A percentile compares a stretch with the other conserved stretches of the same genome.
phyloP scores from a whole-genome alignment of 768 basidiomycete species.

The Pleurotus djamor region DNA sequence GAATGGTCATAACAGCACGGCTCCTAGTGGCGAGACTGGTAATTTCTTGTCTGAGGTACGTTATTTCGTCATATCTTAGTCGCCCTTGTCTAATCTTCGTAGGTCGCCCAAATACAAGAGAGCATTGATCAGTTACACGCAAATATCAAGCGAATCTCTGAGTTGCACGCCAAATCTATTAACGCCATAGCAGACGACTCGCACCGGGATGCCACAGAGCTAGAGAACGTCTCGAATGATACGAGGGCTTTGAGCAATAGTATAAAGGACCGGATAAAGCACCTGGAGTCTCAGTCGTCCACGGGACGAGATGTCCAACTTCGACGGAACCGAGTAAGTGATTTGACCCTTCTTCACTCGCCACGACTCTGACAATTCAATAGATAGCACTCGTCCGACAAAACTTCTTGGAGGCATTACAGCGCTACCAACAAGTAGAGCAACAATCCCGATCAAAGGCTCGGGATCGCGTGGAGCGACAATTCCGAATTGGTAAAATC shows the following conservation, averaged over 20 bases:
- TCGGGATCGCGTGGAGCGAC: slow-evolving; percentile 67
- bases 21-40: not conserved
- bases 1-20: not conserved
- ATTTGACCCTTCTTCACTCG: not conserved
- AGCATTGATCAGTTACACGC: slow-evolving; percentile 33
- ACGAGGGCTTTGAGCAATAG: slow-evolving; percentile 57
- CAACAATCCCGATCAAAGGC: slow-evolving; percentile 64
- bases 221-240: slow-evolving; percentile 58
- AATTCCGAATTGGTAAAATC: slow-evolving; percentile 67
- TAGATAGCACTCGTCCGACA: slow-evolving; percentile 59
- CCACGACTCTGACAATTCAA: not conserved
- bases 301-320: slow-evolving; percentile 29
- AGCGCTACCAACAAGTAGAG: slow-evolving; percentile 76
- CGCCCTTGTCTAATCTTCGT: not conserved
- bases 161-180: slow-evolving; percentile 34
- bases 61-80: not conserved
- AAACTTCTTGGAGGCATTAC: slow-evolving; percentile 75
- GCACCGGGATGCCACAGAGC: slow-evolving; percentile 27
- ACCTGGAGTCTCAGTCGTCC: slow-evolving; percentile 35
- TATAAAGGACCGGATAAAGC: slow-evolving; percentile 59
- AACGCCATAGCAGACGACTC: slow-evolving; percentile 29
- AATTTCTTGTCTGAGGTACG: slow-evolving; percentile 9
- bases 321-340: slow-evolving; percentile 35
- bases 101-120: slow-evolving; percentile 41
- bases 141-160: slow-evolving; percentile 34